Conservation (phyloP, 2,329 filamentous ascomycete genomes). For the Aspergillus spinulosporus region DNA sequence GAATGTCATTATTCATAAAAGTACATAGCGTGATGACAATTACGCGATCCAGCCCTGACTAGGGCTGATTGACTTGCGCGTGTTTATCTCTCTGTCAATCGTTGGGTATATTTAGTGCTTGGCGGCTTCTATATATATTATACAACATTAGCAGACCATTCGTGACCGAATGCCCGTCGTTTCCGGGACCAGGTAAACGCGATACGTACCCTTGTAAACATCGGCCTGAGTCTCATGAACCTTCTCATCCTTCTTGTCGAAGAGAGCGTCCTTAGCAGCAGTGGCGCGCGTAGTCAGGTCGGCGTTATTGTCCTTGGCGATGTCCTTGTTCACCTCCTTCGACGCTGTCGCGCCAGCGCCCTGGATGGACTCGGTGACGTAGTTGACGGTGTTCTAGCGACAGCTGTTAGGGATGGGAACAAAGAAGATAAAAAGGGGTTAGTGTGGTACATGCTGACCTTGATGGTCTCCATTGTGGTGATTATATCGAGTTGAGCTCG, state of each 20-base stretch:
- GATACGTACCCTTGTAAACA: constrained; percentile 6
- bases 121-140: too few relatives aligned
- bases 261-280: constrained; percentile 7
- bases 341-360: neutral
- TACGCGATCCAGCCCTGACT: too few relatives aligned
- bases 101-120: too few relatives aligned
- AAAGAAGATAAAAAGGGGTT: neutral
- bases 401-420: neutral
- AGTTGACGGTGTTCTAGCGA: constrained; percentile 5
- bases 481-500: neutral
- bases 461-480: constrained; percentile 5
- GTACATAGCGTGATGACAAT: too few relatives aligned
- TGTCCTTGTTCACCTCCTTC: constrained; percentile 10
- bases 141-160: too few relatives aligned
- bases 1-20: too few relatives aligned
- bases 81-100: too few relatives aligned
- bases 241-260: constrained; percentile 10
- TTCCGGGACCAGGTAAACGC: too few relatives aligned
- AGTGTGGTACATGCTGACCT: neutral
- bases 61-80: too few relatives aligned
- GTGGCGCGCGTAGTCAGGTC: constrained; percentile 1
- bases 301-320: constrained; percentile 7
- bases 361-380: constrained; percentile 6
- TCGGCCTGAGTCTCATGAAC: neutral
- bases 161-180: too few relatives aligned